phyloP scores from a whole-genome alignment of 345 rosid species.

The Salix koriyanagi region DNA sequence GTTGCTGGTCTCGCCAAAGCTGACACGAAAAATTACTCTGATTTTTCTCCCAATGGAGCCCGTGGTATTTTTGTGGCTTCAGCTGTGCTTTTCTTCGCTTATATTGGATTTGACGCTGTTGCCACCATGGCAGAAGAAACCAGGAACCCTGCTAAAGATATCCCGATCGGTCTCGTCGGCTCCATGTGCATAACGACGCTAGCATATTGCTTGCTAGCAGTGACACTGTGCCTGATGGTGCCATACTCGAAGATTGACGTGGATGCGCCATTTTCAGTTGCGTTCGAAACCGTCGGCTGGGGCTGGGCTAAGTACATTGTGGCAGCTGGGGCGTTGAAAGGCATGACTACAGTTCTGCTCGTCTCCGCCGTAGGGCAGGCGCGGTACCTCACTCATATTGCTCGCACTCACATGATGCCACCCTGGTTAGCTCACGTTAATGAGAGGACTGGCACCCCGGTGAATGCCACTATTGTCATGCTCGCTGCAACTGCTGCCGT shows the following conservation, averaged over 20 bases:
- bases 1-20: conserved; percentile 3
- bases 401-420: conserved; percentile 15
- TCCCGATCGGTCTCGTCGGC: conserved; percentile 1
- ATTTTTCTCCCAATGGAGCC: background rate
- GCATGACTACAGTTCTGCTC: conserved; percentile 16
- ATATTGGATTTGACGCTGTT: conserved; percentile 2
- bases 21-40: background rate
- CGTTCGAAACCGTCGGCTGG: background rate
- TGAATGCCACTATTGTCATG: conserved; percentile 18
- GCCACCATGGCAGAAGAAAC: conserved; percentile 7
- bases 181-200: background rate
- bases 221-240: background rate
- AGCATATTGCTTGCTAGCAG: background rate
- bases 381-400: conserved; percentile 18
- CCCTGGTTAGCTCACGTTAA: conserved; percentile 13
- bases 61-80: background rate
- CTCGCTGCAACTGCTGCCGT: conserved; percentile 6
- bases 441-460: conserved; percentile 6
- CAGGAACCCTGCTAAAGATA: background rate
- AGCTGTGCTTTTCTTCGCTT: conserved; percentile 3
- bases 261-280: conserved; percentile 4
- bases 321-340: conserved; percentile 8
- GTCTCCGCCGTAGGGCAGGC: conserved; percentile 7
- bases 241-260: background rate
- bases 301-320: conserved; percentile 13